Evolutionary conservation across 2,329 filamentous ascomycete genomes (phyloP), one percentile per base, ranked within the genome.

Genomic region (Claviceps pazoutovae): DNA sequence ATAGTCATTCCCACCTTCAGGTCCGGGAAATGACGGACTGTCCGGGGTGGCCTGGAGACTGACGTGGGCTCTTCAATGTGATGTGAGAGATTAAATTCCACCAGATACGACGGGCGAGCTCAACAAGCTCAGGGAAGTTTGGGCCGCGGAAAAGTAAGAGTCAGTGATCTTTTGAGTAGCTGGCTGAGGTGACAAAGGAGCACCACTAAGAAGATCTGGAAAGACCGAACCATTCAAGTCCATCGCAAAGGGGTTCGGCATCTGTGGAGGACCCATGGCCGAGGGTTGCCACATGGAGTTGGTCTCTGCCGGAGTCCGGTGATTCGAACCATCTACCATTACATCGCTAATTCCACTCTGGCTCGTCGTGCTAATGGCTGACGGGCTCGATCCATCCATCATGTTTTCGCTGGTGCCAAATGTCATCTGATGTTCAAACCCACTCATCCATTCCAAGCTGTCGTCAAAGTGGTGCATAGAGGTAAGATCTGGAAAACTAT

Each of bases 301-400:
- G 48, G 75, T 71, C 50, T 68, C 71, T 55, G 70, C 71, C 53
- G 74, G 69, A 39, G 76, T 72, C 42, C 77, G 74, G 57, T 83
- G 81, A 65, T 83, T 84, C 39, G 80, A 80, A 54, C 87, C 88
- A 66, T 96, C 89, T 53, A 93, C 74, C 84, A 95, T 89, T 54
- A 89, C 82, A 64, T 97, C 93, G 68, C 88, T 94, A 66, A 90
- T 86, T 49, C 84, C 87, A 65, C 86, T 91, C 63, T 94, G 90
- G 68, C 90, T 97, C 54, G 87, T 88, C 44, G 88, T 95, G 71
- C 91, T 97, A 66, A 97, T 91, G 46, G 89, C 89, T 8, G 93
- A 97, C 16, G 93, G 93, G 14, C 93, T 97, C 11, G 93, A 97
- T 54, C 86, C 89, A 61, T 95, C 91, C 51, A 96, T 79, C 30